Evolutionary conservation across 1,284 basidiomycete species (phyloP).

Genomic region (Trichosporon sp.): DNA sequence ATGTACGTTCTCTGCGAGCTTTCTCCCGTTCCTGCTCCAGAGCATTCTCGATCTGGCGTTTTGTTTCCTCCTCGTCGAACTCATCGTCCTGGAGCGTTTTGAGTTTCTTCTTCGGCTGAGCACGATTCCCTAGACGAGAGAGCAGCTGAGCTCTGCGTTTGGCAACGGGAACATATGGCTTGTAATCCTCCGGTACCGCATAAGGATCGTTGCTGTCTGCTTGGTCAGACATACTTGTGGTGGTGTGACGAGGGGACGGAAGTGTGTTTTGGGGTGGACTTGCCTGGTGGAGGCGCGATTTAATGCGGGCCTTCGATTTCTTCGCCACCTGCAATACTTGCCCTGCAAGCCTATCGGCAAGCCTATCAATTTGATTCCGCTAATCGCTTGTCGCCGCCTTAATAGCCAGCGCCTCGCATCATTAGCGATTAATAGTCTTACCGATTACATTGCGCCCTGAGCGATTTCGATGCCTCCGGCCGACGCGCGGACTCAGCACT

Average conservation of each 20-base stretch:
- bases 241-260: background rate
- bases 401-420: no score
- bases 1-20: slow-evolving; percentile 70
- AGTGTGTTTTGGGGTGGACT: background rate
- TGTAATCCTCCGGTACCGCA: slow-evolving; percentile 27
- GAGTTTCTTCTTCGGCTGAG: slow-evolving; percentile 24
- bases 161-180: slow-evolving; percentile 17
- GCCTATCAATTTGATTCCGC: background rate
- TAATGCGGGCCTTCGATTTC: background rate
- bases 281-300: background rate
- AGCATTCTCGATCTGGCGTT: slow-evolving; percentile 9
- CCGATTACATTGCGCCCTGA: background rate
- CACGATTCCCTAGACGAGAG: slow-evolving; percentile 54
- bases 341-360: background rate
- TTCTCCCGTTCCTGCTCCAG: slow-evolving; percentile 50
- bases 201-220: slow-evolving; percentile 50
- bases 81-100: slow-evolving; percentile 11
- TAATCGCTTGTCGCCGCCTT: background rate
- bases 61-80: slow-evolving; percentile 6
- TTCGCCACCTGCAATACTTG: no score
- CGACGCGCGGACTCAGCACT: background rate
- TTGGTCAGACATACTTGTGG: background rate
- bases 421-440: background rate
- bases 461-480: background rate
- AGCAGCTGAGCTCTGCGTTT: slow-evolving; percentile 34